Conservation (phyloP, 345 rosid genomes). For the Syzygium grande region DNA sequence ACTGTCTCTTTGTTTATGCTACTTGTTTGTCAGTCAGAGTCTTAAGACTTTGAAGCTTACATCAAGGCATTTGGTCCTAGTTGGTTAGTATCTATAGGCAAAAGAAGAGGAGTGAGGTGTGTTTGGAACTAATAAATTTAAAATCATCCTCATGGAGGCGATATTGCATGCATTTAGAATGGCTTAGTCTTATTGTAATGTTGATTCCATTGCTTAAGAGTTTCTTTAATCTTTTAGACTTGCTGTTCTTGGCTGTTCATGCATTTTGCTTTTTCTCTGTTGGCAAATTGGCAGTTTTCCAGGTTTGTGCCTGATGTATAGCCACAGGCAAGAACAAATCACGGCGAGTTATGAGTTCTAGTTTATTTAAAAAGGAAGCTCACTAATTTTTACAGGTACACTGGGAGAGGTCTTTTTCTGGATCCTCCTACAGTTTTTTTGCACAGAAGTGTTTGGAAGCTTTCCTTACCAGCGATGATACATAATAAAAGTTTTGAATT, state of each 20-base stretch:
- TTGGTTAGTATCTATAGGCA: background rate
- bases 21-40: background rate
- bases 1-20: background rate
- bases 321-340: background rate
- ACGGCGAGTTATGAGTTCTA: background rate
- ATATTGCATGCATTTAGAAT: background rate
- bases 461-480: constrained; percentile 55
- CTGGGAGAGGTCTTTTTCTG: constrained; percentile 87
- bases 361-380: background rate
- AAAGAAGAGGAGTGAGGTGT: background rate
- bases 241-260: background rate
- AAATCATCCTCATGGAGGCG: background rate
- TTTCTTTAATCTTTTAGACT: background rate
- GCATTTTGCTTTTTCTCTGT: background rate
- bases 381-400: constrained; percentile 46
- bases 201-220: background rate
- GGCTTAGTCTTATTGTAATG: background rate
- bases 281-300: background rate
- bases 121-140: background rate
- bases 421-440: constrained; percentile 85
- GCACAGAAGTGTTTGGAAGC: constrained; percentile 49
- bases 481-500: constrained; percentile 10
- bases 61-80: background rate
- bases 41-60: background rate
- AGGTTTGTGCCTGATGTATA: background rate